These are phyloP conservation scores for Neurospora africana DNA, from an alignment of 495 filamentous ascomycete species.

Conservation along the genomic window DNA sequence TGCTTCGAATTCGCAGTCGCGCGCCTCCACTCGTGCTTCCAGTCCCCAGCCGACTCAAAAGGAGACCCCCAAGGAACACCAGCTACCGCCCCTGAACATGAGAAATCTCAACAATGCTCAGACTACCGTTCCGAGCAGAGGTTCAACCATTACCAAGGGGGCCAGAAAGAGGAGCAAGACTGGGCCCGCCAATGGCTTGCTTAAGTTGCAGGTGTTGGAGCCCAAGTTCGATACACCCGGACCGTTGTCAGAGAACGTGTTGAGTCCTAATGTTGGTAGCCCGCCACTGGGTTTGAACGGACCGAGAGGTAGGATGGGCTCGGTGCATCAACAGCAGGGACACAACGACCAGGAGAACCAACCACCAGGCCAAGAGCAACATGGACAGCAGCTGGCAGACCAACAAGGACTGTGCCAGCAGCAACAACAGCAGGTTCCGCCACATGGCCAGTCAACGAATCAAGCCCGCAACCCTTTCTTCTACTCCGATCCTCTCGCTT, in stretches of 20 bases:
- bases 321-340: background rate
- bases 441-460: background rate
- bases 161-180: background rate
- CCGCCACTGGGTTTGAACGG: background rate
- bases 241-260: constrained; percentile 5
- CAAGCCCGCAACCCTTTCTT: constrained; percentile 9
- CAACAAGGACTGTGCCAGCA: background rate
- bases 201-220: constrained; percentile 11
- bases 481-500: constrained; percentile 6
- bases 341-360: background rate
- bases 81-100: constrained; percentile 3
- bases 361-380: background rate
- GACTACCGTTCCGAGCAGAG: background rate
- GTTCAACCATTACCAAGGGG: background rate
- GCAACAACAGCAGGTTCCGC: background rate
- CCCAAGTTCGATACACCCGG: constrained; percentile 16
- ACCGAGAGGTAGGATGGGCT: background rate
- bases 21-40: background rate
- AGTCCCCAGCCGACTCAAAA: background rate
- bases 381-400: background rate
- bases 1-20: background rate
- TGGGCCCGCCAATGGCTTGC: background rate
- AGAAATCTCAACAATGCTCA: background rate
- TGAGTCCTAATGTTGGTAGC: constrained; percentile 14
- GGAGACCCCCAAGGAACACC: background rate